These are phyloP conservation scores for Erucastrum elatum DNA, from an alignment of 345 rosid genomes.

Conservation along the genomic window DNA sequence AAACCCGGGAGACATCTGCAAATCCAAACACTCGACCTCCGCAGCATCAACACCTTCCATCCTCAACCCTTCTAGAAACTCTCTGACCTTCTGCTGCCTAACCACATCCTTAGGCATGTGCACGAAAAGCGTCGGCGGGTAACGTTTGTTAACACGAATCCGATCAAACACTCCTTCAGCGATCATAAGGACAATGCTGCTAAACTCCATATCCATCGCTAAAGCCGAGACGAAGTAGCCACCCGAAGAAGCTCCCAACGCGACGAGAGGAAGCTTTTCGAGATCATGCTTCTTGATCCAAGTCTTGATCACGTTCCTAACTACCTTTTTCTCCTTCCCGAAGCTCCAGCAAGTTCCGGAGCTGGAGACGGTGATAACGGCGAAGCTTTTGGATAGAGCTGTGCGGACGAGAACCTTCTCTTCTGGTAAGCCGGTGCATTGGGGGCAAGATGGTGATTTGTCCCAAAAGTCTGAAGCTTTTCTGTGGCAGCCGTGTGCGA, in stretches of 20 bases:
- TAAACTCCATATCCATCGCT: slow-evolving; percentile 57
- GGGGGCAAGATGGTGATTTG: slow-evolving; percentile 57
- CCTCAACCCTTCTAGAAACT: slow-evolving; percentile 52
- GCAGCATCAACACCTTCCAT: slow-evolving; percentile 70
- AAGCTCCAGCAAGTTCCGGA: slow-evolving; percentile 70
- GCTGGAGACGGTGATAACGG: slow-evolving; percentile 75
- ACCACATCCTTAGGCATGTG: slow-evolving; percentile 84
- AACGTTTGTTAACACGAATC: slow-evolving; percentile 53
- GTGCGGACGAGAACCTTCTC: slow-evolving; percentile 63
- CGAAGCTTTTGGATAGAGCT: slow-evolving; percentile 60
- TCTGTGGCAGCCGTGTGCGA: slow-evolving; percentile 89
- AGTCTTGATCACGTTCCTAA: slow-evolving; percentile 53
- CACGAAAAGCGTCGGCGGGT: slow-evolving; percentile 86
- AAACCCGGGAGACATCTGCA: slow-evolving; percentile 50
- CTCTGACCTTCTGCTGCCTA: slow-evolving; percentile 66
- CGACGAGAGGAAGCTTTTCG: slow-evolving; percentile 75
- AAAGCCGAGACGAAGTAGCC: slow-evolving; percentile 84
- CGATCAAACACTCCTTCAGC: slow-evolving; percentile 74
- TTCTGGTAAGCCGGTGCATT: slow-evolving; percentile 83
- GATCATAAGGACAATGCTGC: slow-evolving; percentile 79
- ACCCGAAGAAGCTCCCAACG: slow-evolving; percentile 95
- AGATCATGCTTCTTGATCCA: slow-evolving; percentile 62
- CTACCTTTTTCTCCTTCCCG: slow-evolving; percentile 55
- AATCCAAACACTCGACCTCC: slow-evolving; percentile 72
- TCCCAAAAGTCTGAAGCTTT: slow-evolving; percentile 89